These are phyloP conservation scores for Colletotrichum sp. DNA, from an alignment of 2,329 filamentous ascomycete genomes.

Conservation along the genomic window DNA sequence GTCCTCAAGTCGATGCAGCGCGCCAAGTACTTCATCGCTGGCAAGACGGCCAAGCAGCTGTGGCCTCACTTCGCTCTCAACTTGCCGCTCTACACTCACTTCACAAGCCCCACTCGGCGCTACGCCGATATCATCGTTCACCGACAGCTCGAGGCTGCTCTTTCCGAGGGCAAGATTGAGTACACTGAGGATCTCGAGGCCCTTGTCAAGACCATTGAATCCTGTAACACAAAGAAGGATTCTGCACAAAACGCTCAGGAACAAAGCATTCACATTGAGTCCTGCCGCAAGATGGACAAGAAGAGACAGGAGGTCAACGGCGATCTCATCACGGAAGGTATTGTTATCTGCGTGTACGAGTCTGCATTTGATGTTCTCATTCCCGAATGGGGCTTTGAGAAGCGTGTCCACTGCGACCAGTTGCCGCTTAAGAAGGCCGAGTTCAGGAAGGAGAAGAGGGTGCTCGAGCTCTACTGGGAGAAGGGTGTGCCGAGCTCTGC, in stretches of 20 bases:
- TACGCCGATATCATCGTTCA: slow-evolving; percentile 97
- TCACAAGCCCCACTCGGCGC: slow-evolving; percentile 92
- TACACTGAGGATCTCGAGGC: slow-evolving; percentile 89
- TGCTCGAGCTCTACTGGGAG: slow-evolving; percentile 98
- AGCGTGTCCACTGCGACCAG: slow-evolving; percentile 98
- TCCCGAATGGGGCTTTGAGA: slow-evolving; percentile 98
- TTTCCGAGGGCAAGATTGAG: slow-evolving; percentile 82
- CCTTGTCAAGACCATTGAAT: slow-evolving; percentile 89
- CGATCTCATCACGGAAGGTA: slow-evolving; percentile 93
- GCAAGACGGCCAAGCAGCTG: slow-evolving; percentile 78
- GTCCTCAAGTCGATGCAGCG: slow-evolving; percentile 95
- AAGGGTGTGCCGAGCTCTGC: slow-evolving; percentile 97
- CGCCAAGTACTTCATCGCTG: slow-evolving; percentile 91
- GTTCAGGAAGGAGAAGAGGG: slow-evolving; percentile 93
- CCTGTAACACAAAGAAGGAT: slow-evolving; percentile 99
- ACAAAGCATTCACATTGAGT: slow-evolving; percentile 98
- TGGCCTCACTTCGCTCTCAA: slow-evolving; percentile 93
- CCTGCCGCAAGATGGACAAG: slow-evolving; percentile 95
- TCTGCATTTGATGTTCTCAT: slow-evolving; percentile 98
- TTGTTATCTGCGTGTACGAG: slow-evolving; percentile 97
- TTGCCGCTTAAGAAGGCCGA: slow-evolving; percentile 98
- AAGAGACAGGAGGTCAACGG: slow-evolving; percentile 84
- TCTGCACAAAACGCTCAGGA: slow-evolving; percentile 97
- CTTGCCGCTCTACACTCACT: slow-evolving; percentile 93
- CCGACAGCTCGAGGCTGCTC: slow-evolving; percentile 86